Evolutionary conservation across 2,329 filamentous ascomycete species (phyloP).

Genomic region (Paecilomyces fulvus): DNA sequence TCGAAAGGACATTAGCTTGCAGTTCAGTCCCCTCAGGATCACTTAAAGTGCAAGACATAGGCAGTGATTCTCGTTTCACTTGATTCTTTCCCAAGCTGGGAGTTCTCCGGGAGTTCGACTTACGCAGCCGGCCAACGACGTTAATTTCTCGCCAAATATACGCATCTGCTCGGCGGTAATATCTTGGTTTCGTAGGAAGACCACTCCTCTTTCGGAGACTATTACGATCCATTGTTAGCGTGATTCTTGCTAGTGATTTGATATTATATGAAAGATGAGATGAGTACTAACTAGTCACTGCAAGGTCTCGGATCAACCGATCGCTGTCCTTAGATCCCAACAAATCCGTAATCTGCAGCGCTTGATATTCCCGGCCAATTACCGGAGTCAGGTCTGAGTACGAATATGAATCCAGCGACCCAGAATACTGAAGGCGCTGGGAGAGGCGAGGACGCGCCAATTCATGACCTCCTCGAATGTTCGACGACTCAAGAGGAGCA

Average conservation of each 20-base stretch:
- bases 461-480: slow-evolving; percentile 15
- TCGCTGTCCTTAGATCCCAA: slow-evolving; percentile 54
- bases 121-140: slow-evolving; percentile 35
- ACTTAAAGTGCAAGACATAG: too few species aligned
- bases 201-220: slow-evolving; percentile 43
- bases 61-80: too few species aligned
- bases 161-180: slow-evolving; percentile 39
- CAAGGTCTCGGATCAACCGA: slow-evolving; percentile 55
- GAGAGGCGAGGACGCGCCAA: slow-evolving; percentile 13
- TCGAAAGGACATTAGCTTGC: not conserved
- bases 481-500: slow-evolving; percentile 6
- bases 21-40: not conserved
- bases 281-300: slow-evolving; percentile 52
- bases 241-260: too few species aligned
- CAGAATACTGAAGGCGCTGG: slow-evolving; percentile 33
- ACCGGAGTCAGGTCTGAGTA: slow-evolving; percentile 19
- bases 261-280: not conserved
- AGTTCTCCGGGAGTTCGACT: slow-evolving; percentile 3
- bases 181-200: slow-evolving; percentile 44
- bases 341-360: slow-evolving; percentile 37
- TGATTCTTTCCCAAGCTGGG: not conserved
- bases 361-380: slow-evolving; percentile 32
- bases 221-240: not conserved
- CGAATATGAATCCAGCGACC: slow-evolving; percentile 27
- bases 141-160: slow-evolving; percentile 39